Conservation (phyloP, 2,329 filamentous ascomycete genomes). For the Aspergillus fijiensis region DNA sequence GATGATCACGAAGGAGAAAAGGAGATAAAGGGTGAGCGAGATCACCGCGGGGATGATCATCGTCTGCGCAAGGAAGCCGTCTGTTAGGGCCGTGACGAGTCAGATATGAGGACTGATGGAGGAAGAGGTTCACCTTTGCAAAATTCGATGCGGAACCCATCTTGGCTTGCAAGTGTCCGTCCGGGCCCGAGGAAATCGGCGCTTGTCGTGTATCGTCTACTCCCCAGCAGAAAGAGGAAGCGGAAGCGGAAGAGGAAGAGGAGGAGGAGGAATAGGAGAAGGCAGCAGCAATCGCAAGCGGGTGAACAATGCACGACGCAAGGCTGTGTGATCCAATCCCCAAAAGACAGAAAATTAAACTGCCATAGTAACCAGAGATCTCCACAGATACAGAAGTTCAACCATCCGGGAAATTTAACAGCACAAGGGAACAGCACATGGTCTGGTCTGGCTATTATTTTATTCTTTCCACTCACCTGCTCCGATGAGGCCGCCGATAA, state of each 20-base stretch:
- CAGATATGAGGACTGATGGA: not conserved
- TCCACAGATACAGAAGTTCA: not conserved
- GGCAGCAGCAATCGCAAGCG: not conserved
- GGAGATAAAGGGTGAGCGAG: conserved; percentile 66
- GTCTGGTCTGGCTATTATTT: not conserved
- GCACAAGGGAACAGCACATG: not conserved
- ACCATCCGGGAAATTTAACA: not conserved
- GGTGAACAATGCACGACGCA: not conserved
- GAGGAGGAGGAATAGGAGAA: not conserved
- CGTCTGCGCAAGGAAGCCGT: conserved; percentile 51
- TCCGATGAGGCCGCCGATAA: not conserved
- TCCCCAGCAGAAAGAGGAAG: not conserved
- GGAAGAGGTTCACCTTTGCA: conserved; percentile 27
- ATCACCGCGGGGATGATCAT: conserved; percentile 69
- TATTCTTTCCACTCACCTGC: not conserved
- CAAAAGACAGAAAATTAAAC: not conserved
- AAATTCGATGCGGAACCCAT: conserved; percentile 35
- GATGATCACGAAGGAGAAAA: conserved; percentile 63
- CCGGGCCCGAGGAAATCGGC: not conserved
- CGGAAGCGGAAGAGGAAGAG: too few relatives aligned
- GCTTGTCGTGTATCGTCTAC: not conserved
- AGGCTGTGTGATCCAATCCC: not conserved
- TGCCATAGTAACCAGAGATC: not conserved
- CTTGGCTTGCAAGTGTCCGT: not conserved
- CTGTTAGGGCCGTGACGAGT: not conserved